Evolutionary conservation across 1,284 basidiomycete genomes (phyloP), one percentile per base, ranked within the genome.

Genomic region (Cryptococcus jaspeensis): DNA sequence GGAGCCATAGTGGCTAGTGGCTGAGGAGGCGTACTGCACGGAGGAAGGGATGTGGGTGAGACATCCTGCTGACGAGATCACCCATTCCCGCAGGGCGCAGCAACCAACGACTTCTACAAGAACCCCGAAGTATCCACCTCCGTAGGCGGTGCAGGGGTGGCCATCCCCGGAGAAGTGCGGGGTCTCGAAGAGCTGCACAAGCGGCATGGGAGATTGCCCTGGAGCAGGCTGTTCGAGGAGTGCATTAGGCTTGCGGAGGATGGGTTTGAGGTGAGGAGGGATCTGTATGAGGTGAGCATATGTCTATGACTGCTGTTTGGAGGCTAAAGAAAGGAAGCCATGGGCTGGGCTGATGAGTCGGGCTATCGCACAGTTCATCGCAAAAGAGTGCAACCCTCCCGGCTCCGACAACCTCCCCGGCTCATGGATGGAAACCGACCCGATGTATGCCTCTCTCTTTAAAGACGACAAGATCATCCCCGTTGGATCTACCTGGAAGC

Each of bases 211-310:
- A 16, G 18, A 22, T 53, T 71, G 20, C 35, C 60, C 18, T 74
- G 70, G 72, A 23, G 23, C 2, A 49, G 55, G 16, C 52, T 70
- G 9, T 56, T 74, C 16, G 46, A 55, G 25, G 60, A 60, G 13
- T 56, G 53, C 11, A 66, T 72, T 18, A 18, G 42, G 9, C 45
- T 72, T 0, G 64, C 69, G 4, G 41, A 62, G 35, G 83, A 84
- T 47, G 89, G 85, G 2, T 87, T 92, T 69, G 91, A 90, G 23
- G 60, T 75, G 40, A 59, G 58, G 15, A 47, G 51, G 28, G 73
- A 78, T 52, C 56, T 69, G 47, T 66, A 57, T 50, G 59, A 60
- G 59, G 61, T 55, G 59, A 69, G 55, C 60, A 1, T 7, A 4
- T 22, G 7, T 22, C 40, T 5, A 13, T 32, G 22, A 12, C 13